A percentile compares a stretch with the other conserved stretches of the same genome.
These are phyloP conservation scores for Harrya chromipes DNA, from an alignment of 768 basidiomycete genomes.

Conservation along the genomic window DNA sequence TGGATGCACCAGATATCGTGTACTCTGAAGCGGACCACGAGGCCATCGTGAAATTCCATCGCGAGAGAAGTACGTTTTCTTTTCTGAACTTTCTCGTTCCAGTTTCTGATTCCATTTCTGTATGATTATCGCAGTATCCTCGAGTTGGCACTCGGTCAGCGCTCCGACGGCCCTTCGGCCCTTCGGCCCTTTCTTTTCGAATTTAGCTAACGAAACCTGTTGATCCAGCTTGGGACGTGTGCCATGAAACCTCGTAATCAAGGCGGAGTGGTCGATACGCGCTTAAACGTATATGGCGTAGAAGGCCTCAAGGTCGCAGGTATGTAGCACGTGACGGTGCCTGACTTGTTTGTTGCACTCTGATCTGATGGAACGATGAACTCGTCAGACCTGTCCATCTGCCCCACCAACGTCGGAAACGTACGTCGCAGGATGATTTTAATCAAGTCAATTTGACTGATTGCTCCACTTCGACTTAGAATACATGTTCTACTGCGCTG, in stretches of 20 bases:
- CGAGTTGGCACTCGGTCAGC: constrained; percentile 18
- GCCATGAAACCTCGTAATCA: constrained; percentile 61
- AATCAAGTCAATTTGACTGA: too few species aligned
- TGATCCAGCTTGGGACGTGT: constrained; percentile 55
- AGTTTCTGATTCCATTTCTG: background rate
- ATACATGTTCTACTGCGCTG: constrained; percentile 43
- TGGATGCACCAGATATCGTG: constrained; percentile 28
- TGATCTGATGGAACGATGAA: background rate
- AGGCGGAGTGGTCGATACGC: constrained; percentile 61
- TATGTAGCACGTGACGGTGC: constrained; percentile 13
- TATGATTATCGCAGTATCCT: background rate
- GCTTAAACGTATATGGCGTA: constrained; percentile 61
- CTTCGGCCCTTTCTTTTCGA: too few species aligned
- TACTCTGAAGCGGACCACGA: constrained; percentile 36
- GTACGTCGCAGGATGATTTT: constrained; percentile 3
- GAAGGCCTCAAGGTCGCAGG: constrained; percentile 59
- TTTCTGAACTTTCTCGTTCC: too few species aligned
- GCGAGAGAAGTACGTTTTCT: constrained; percentile 12
- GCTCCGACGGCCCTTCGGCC: too few species aligned
- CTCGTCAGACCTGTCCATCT: constrained; percentile 36
- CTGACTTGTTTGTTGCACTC: background rate
- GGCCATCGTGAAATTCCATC: constrained; percentile 28
- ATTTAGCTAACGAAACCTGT: background rate
- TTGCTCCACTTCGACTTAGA: constrained; percentile 14
- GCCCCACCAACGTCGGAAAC: constrained; percentile 23